A percentile compares a stretch with the other conserved stretches of the same genome.
These are phyloP conservation scores for Suillus discolor DNA, from an alignment of 768 basidiomycete genomes.

Conservation along the genomic window DNA sequence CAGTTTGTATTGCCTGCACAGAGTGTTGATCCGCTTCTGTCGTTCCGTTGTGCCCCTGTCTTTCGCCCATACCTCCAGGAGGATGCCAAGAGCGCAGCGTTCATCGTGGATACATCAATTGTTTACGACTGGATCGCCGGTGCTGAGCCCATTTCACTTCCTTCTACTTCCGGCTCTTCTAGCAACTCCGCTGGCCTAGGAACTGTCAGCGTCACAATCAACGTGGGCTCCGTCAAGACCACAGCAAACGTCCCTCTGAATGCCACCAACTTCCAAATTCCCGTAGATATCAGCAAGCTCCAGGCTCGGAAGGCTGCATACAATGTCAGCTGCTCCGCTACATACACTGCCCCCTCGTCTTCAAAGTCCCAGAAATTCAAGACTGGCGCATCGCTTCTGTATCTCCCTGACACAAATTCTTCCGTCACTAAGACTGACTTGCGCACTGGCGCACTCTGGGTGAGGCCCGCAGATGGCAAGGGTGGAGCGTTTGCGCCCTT, in stretches of 20 bases:
- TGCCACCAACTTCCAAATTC: slow-evolving; percentile 35
- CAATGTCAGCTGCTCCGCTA: slow-evolving; percentile 38
- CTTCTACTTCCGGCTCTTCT: slow-evolving; percentile 1
- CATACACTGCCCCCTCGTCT: slow-evolving; percentile 19
- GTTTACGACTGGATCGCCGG: slow-evolving; percentile 38
- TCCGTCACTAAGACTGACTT: slow-evolving; percentile 52
- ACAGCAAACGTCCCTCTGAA: slow-evolving; percentile 40
- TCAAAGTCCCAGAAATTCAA: slow-evolving; percentile 30
- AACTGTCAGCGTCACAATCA: slow-evolving; percentile 31
- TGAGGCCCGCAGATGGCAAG: slow-evolving; percentile 32
- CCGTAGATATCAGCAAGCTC: slow-evolving; percentile 34
- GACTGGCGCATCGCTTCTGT: slow-evolving; percentile 37
- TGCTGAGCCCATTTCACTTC: slow-evolving; percentile 33
- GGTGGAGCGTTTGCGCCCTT: slow-evolving; percentile 37
- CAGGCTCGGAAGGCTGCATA: slow-evolving; percentile 32
- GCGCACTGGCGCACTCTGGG: slow-evolving; percentile 46
- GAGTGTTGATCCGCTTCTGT: slow-evolving; percentile 41
- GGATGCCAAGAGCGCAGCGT: slow-evolving; percentile 28
- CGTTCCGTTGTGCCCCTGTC: slow-evolving; percentile 48
- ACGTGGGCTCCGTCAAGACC: slow-evolving; percentile 26
- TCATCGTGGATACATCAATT: slow-evolving; percentile 43
- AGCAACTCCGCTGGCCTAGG: slow-evolving; percentile 13
- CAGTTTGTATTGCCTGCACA: slow-evolving; percentile 40
- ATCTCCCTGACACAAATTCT: slow-evolving; percentile 39
- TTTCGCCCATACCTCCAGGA: slow-evolving; percentile 50